These are phyloP conservation scores for Lipomyces orientalis DNA, from an alignment of 805 yeast genomes.

Conservation along the genomic window DNA sequence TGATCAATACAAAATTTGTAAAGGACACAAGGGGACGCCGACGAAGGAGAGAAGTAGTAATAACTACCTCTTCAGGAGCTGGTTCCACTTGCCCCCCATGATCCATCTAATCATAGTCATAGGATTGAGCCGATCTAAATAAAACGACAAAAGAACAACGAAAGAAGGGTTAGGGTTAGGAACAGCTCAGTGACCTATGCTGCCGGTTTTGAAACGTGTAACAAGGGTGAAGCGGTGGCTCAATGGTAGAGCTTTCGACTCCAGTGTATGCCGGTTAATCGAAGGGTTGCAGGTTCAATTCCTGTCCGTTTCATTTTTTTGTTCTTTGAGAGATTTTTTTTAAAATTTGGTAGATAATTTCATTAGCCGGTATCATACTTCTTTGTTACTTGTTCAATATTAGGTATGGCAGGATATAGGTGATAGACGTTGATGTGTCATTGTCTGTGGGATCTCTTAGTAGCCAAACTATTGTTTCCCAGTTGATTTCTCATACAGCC, in stretches of 20 bases:
- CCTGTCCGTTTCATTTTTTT: slow-evolving; percentile 75
- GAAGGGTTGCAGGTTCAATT: slow-evolving; percentile 87
- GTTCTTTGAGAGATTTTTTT: neutral
- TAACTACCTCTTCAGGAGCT: too few species aligned
- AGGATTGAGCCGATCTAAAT: too few species aligned
- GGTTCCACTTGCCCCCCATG: too few species aligned
- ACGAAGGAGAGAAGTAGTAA: too few species aligned
- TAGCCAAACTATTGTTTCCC: neutral
- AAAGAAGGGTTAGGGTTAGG: too few species aligned
- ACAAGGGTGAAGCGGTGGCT: slow-evolving; percentile 65
- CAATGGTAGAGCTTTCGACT: slow-evolving; percentile 82
- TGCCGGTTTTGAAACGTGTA: neutral
- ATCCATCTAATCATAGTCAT: too few species aligned
- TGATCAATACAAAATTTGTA: too few species aligned
- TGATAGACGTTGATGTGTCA: neutral
- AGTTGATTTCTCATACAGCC: neutral
- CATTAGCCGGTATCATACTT: neutral
- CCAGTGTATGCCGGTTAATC: slow-evolving; percentile 62
- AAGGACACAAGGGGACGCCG: too few species aligned
- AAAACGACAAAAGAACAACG: too few species aligned
- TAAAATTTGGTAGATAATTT: neutral
- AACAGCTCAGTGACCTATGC: too few species aligned
- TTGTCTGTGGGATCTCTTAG: neutral
- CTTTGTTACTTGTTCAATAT: neutral
- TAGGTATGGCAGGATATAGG: neutral